Percentiles rank a stretch among this genome's conserved stretches.
Conservation (phyloP, 768 basidiomycete species). For the Russula ochroleuca region DNA sequence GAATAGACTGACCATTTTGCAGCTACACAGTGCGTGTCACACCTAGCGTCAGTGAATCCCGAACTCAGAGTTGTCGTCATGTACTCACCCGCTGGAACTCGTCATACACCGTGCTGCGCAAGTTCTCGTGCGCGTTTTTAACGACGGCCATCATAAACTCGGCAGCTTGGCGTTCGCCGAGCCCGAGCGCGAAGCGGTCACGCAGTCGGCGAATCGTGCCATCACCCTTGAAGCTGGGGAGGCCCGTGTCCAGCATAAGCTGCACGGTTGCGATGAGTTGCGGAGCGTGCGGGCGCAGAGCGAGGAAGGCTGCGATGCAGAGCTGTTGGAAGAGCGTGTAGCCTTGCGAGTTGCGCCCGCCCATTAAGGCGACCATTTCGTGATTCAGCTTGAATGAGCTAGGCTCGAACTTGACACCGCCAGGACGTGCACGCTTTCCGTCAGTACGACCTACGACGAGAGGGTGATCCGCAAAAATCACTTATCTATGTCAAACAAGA, state of each 20-base stretch:
- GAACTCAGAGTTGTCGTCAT: neutral
- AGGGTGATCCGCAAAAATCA: conserved; percentile 34
- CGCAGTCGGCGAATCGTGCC: conserved; percentile 79
- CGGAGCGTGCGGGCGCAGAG: conserved; percentile 90
- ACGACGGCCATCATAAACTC: conserved; percentile 89
- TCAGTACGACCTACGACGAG: conserved; percentile 4
- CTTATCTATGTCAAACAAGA: conserved; percentile 98
- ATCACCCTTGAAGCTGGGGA: conserved; percentile 98
- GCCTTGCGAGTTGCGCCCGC: conserved; percentile 89
- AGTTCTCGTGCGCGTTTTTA: conserved; percentile 91
- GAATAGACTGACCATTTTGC: conserved; percentile 42
- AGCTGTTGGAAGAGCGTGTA: conserved; percentile 92
- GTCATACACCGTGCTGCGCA: conserved; percentile 90
- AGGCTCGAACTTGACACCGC: conserved; percentile 99
- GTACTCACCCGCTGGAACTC: conserved; percentile 83
- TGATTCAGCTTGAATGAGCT: conserved; percentile 97
- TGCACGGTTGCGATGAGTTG: conserved; percentile 84
- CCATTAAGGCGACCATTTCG: conserved; percentile 98
- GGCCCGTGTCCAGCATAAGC: conserved; percentile 90
- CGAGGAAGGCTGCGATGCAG: conserved; percentile 93
- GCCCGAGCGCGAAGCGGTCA: conserved; percentile 78
- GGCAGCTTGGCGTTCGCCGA: conserved; percentile 88
- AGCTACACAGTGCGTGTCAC: conserved; percentile 34
- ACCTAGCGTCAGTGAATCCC: conserved; percentile 9
- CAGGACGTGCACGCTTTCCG: conserved; percentile 10